Conservation (phyloP, 495 filamentous ascomycete genomes). For the Penicillium steckii region DNA sequence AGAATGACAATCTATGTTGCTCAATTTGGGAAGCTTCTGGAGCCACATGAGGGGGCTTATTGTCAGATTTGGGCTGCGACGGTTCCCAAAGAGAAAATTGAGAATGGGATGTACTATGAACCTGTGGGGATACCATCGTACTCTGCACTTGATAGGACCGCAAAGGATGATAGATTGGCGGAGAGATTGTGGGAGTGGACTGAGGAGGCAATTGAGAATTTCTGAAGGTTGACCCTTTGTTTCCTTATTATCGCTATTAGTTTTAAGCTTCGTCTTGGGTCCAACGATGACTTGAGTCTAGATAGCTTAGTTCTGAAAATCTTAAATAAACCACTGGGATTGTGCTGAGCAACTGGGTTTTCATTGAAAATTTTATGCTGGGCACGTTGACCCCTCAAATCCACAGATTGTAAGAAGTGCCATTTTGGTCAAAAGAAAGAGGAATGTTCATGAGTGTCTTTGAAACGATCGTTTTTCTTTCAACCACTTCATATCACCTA, state of each 20-base stretch:
- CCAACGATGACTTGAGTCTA: too few relatives aligned
- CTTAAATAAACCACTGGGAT: too few relatives aligned
- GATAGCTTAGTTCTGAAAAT: too few relatives aligned
- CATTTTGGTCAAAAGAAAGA: too few relatives aligned
- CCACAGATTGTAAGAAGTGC: too few relatives aligned
- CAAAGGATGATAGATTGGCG: conserved; percentile 43
- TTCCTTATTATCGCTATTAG: neutral
- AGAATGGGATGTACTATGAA: conserved; percentile 47
- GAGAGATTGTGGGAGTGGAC: conserved; percentile 58
- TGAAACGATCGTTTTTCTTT: too few relatives aligned
- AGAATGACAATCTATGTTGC: conserved; percentile 11
- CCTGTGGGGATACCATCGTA: conserved; percentile 41
- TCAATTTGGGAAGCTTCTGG: conserved; percentile 12
- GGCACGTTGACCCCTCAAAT: too few relatives aligned
- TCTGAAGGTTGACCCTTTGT: neutral
- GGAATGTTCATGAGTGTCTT: too few relatives aligned
- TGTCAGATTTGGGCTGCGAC: conserved; percentile 59
- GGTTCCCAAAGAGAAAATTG: conserved; percentile 21
- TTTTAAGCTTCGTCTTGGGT: too few relatives aligned
- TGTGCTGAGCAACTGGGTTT: too few relatives aligned
- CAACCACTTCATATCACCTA: too few relatives aligned
- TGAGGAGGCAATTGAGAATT: conserved; percentile 13
- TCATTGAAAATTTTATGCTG: too few relatives aligned
- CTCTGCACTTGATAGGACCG: conserved; percentile 17
- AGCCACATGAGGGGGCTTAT: conserved; percentile 37